Percentiles rank a stretch among this genome's conserved stretches.
phyloP scores from a whole-genome alignment of 306 rosid species.

The Dalbergia cochinchinensis region DNA sequence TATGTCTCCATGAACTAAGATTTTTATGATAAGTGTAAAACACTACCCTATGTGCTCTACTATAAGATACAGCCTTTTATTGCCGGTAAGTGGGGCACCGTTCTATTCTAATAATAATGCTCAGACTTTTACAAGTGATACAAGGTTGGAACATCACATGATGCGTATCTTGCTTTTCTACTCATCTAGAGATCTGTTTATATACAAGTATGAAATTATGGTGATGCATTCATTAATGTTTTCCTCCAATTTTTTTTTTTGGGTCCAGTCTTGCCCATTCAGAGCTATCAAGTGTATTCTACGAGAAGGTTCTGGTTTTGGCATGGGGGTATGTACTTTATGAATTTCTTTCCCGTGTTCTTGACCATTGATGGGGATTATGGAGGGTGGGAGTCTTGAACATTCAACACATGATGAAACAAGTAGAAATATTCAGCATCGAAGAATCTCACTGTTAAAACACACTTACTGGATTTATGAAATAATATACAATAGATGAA shows the following conservation, averaged over 20 bases:
- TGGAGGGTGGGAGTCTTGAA: slow-evolving; percentile 29
- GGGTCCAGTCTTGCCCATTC: slow-evolving; percentile 91
- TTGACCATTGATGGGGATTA: slow-evolving; percentile 37
- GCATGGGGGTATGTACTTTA: slow-evolving; percentile 66
- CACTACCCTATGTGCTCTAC: not conserved
- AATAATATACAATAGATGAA: not conserved
- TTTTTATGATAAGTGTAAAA: not conserved
- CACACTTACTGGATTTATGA: not conserved
- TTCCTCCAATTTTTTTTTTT: slow-evolving; percentile 22
- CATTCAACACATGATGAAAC: not conserved
- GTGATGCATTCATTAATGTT: slow-evolving; percentile 25
- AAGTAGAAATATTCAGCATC: not conserved
- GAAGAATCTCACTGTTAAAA: not conserved
- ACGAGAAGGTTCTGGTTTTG: slow-evolving; percentile 82
- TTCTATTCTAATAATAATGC: slow-evolving; percentile 21
- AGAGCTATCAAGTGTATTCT: slow-evolving; percentile 90
- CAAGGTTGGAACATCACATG: slow-evolving; percentile 22
- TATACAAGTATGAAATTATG: slow-evolving; percentile 9
- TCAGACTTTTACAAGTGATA: slow-evolving; percentile 7
- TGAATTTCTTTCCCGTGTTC: slow-evolving; percentile 39
- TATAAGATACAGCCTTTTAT: not conserved
- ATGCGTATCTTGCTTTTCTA: not conserved
- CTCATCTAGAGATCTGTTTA: slow-evolving; percentile 18
- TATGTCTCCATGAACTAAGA: slow-evolving; percentile 43
- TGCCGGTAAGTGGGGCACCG: not conserved